Conservation (phyloP, 2,329 filamentous ascomycete genomes). For the Colletotrichum sansevieriae region DNA sequence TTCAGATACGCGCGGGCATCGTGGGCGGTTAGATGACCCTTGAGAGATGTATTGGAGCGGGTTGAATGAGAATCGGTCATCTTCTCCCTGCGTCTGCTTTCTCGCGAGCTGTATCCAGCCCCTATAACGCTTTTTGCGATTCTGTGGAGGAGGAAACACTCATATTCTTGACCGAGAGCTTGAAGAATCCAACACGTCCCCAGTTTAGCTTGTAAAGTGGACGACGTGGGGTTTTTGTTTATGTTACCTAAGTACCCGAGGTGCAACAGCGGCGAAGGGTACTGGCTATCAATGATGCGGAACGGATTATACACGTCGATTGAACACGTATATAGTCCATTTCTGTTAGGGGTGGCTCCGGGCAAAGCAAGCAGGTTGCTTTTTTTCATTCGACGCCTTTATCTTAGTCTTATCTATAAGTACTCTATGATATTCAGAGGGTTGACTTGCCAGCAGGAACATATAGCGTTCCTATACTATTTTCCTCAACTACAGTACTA, state of each 20-base stretch:
- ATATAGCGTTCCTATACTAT: too few species aligned
- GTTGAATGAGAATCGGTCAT: constrained; percentile 3
- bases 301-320: not conserved
- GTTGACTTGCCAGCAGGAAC: too few species aligned
- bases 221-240: constrained; percentile 6
- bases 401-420: too few species aligned
- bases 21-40: not conserved
- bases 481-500: too few species aligned
- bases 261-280: constrained; percentile 2
- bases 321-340: constrained; percentile 44
- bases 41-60: constrained; percentile 22
- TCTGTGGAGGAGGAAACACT: constrained; percentile 5
- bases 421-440: too few species aligned
- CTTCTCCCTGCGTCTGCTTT: constrained; percentile 14
- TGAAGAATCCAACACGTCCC: not conserved
- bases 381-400: too few species aligned
- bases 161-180: constrained; percentile 15
- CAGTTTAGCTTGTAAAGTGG: constrained; percentile 19
- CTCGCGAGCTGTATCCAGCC: constrained; percentile 5
- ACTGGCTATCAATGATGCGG: not conserved
- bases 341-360: constrained; percentile 35
- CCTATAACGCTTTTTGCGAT: constrained; percentile 8
- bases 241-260: constrained; percentile 8
- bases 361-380: too few species aligned
- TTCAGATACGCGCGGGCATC: constrained; percentile 20